phyloP scores from a whole-genome alignment of 2,329 filamentous ascomycete genomes.

The Paraconiothyrium brasiliense region DNA sequence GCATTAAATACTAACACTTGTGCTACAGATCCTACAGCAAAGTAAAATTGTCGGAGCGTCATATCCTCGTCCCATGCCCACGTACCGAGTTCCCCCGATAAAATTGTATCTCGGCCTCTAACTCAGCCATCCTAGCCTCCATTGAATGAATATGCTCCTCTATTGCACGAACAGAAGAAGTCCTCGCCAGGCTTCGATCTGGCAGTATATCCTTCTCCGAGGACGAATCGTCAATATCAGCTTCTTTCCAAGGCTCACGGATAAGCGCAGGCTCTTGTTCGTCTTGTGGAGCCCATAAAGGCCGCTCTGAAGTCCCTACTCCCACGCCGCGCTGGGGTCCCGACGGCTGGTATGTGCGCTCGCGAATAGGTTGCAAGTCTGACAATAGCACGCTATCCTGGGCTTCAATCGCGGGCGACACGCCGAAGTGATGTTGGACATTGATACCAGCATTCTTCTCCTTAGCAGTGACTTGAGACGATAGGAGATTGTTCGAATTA shows the following conservation, averaged over 20 bases:
- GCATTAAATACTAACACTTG: not conserved
- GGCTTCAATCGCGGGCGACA: not conserved
- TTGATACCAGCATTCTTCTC: not conserved
- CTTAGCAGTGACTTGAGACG: not conserved
- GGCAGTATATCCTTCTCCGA: not conserved
- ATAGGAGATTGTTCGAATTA: not conserved
- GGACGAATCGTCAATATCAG: not conserved
- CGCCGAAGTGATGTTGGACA: not conserved
- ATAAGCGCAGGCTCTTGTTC: constrained; percentile 1
- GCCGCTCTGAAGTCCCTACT: not conserved
- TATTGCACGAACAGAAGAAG: not conserved
- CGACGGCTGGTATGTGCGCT: not conserved
- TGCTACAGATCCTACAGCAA: not conserved
- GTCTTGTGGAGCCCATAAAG: not conserved
- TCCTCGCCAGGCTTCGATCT: too few relatives aligned
- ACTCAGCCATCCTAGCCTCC: not conserved
- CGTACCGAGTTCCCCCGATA: not conserved
- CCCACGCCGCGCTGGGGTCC: not conserved
- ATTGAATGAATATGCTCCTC: constrained; percentile 1
- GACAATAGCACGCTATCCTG: not conserved
- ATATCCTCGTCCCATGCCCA: not conserved
- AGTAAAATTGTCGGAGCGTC: not conserved
- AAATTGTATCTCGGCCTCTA: constrained; percentile 2
- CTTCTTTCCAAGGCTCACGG: not conserved
- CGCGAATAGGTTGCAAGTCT: not conserved